A percentile compares a stretch with the other conserved stretches of the same genome.
Conservation (phyloP, 495 filamentous ascomycete genomes). For the Gamarada debralockiae region DNA sequence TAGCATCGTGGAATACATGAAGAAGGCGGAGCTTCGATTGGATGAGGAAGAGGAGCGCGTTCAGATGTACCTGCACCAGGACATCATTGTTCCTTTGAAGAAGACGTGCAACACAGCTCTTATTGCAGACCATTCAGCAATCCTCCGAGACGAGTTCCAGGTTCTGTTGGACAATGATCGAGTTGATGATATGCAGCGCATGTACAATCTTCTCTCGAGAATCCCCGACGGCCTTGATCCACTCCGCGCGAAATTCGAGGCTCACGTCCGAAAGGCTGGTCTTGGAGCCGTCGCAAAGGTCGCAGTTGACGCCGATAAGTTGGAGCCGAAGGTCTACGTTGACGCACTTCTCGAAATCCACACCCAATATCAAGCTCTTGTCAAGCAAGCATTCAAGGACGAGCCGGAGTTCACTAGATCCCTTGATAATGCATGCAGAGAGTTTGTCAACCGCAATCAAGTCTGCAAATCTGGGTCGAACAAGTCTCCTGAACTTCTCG, state of each 20-base stretch:
- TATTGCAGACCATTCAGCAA: slow-evolving; percentile 76
- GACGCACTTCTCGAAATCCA: slow-evolving; percentile 93
- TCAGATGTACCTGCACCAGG: slow-evolving; percentile 82
- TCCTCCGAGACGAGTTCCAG: slow-evolving; percentile 95
- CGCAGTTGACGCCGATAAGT: slow-evolving; percentile 78
- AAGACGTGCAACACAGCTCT: slow-evolving; percentile 85
- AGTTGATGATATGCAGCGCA: slow-evolving; percentile 90
- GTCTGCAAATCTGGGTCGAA: slow-evolving; percentile 90
- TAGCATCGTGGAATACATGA: slow-evolving; percentile 99
- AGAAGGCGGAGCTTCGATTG: slow-evolving; percentile 92
- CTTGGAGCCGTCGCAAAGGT: slow-evolving; percentile 87
- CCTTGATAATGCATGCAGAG: slow-evolving; percentile 92
- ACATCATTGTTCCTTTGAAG: slow-evolving; percentile 80
- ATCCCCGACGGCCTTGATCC: slow-evolving; percentile 93
- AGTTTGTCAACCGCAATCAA: slow-evolving; percentile 96
- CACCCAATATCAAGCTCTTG: slow-evolving; percentile 84
- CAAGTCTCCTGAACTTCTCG: slow-evolving; percentile 88
- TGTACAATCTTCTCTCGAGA: slow-evolving; percentile 89
- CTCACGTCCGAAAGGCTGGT: slow-evolving; percentile 87
- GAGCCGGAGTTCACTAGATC: slow-evolving; percentile 97
- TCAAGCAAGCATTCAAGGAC: slow-evolving; percentile 88
- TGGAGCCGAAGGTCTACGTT: slow-evolving; percentile 96
- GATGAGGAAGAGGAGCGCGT: slow-evolving; percentile 94
- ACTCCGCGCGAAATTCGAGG: slow-evolving; percentile 82
- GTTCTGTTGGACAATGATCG: slow-evolving; percentile 91